A percentile compares a stretch with the other conserved stretches of the same genome.
Evolutionary conservation across 345 rosid genomes (phyloP).

Genomic region (Populus ilicifolia): DNA sequence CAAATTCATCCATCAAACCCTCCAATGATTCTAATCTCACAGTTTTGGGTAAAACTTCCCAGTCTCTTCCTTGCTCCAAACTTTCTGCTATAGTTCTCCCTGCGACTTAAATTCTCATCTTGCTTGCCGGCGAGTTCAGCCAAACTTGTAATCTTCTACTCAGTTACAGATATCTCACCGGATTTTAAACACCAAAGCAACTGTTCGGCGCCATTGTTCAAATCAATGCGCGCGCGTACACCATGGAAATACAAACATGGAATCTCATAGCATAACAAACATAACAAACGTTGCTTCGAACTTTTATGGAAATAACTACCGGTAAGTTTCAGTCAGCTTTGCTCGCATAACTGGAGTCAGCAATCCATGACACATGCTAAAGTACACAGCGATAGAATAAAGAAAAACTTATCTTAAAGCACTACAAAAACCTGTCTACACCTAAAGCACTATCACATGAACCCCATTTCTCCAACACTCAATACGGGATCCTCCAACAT

Average conservation of each 20-base stretch:
- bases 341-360: not conserved
- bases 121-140: not conserved
- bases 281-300: too few species aligned
- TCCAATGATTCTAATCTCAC: not conserved
- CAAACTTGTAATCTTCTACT: not conserved
- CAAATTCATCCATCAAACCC: not conserved
- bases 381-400: not conserved
- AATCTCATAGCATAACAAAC: not conserved
- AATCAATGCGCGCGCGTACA: too few species aligned
- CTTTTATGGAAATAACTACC: not conserved
- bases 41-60: not conserved
- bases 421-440: constrained; percentile 14
- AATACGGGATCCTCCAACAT: not conserved
- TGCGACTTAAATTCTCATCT: not conserved
- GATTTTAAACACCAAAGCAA: not conserved
- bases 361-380: not conserved
- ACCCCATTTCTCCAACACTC: not conserved
- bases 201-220: not conserved
- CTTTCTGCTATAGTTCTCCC: not conserved
- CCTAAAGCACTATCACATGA: constrained; percentile 3
- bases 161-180: not conserved
- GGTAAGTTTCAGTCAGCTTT: not conserved
- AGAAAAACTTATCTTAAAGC: not conserved
- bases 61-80: not conserved
- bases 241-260: not conserved